phyloP scores from a whole-genome alignment of 176 grass and related monocot species.

The Dendrocalamus sinicus region DNA sequence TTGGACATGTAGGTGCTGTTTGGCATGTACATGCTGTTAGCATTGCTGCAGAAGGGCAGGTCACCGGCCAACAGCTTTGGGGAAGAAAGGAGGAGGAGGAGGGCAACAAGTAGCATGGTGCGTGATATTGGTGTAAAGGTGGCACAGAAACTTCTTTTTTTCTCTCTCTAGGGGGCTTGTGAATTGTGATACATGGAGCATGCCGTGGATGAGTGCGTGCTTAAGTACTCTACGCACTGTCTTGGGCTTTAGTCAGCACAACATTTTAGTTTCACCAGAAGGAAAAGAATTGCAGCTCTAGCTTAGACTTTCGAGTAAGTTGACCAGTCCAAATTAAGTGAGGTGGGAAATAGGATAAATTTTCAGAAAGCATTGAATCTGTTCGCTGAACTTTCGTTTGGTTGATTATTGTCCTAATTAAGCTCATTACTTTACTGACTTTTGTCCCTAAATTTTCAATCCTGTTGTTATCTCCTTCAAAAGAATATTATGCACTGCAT shows the following conservation, averaged over 20 bases:
- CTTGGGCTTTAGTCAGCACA: neutral
- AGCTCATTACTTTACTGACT: neutral
- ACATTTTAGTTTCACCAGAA: slow-evolving; percentile 5
- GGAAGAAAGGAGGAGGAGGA: slow-evolving; percentile 28
- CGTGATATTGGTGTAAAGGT: neutral
- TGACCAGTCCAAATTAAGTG: slow-evolving; percentile 1
- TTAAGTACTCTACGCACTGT: slow-evolving; percentile 14
- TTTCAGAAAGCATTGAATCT: neutral
- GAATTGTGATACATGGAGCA: slow-evolving; percentile 14
- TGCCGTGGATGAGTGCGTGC: neutral
- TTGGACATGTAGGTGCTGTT: slow-evolving; percentile 27
- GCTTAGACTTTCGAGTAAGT: neutral
- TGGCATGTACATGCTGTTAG: neutral
- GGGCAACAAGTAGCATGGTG: slow-evolving; percentile 12
- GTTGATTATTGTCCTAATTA: neutral
- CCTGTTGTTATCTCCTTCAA: neutral
- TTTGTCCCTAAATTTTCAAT: neutral
- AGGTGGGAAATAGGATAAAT: neutral
- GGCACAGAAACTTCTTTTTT: neutral
- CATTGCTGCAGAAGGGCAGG: slow-evolving; percentile 28
- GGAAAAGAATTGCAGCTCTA: neutral
- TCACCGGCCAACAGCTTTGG: slow-evolving; percentile 27
- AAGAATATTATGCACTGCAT: neutral
- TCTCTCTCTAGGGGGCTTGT: slow-evolving; percentile 5
- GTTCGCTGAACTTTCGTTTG: neutral